Evolutionary conservation across 768 basidiomycete species (phyloP), one percentile per base, ranked within the genome.

Genomic region (Phylloporus sp.): DNA sequence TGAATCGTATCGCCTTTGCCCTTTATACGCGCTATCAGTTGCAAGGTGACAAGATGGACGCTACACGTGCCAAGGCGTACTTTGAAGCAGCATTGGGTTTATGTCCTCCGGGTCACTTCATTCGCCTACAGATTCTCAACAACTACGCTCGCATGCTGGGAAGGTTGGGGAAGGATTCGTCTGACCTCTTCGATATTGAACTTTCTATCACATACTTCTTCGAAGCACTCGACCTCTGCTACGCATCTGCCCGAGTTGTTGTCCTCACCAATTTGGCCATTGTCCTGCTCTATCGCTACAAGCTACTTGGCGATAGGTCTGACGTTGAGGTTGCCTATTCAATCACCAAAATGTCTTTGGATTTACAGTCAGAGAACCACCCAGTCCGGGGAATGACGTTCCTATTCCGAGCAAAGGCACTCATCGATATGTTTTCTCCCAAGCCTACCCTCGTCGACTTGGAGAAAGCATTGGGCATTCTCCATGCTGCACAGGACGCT

Each of bases 291-390:
- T 22, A 43, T 29, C 61, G 56, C 31, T 45, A 59, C 49, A 26
- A 16, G 18, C 18, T 24, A 10, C 36, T 39, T 15, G 32, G 45
- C 3, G 48, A 52, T 11, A 20, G 39, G 2, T 51, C 52, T 27
- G 67, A 69, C 40, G 28, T 62, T n/a, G 56, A 68, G 3, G 20
- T 58, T 23, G 65, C 61, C 5, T 62, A 62, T 38, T 28, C 27
- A 18, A 45, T 62, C 18, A 52, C 47, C 34, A 56, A 57, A 38
- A 36, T 27, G 10, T 52, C 57, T 8, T 27, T 61, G 20, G 45
- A 48, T 12, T 22, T 61, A 10, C 55, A 45, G 4, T 40, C 63
- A 44, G 55, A 46, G 22, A 39, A 42, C 24, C 60, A 65, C 52
- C 32, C 59, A 3, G 15, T 39, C 22, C 58, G 59, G 10, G 50